These are phyloP conservation scores for Mycena floridula DNA, from an alignment of 768 basidiomycete genomes.

Conservation along the genomic window DNA sequence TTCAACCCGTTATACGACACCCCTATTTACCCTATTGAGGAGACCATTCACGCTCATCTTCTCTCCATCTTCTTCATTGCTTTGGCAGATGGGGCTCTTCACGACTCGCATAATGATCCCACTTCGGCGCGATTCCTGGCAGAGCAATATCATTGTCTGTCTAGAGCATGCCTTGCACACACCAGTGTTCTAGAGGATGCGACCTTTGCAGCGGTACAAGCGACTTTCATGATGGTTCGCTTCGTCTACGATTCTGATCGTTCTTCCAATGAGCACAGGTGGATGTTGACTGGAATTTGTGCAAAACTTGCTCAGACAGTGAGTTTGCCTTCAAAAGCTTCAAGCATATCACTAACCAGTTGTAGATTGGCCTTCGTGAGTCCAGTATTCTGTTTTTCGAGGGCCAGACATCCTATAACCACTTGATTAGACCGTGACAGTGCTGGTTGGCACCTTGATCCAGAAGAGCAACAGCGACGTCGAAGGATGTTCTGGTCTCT, in stretches of 20 bases:
- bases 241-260: slow-evolving; percentile 38
- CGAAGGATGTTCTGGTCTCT: slow-evolving; percentile 50
- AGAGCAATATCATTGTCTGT: slow-evolving; percentile 40
- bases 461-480: slow-evolving; percentile 38
- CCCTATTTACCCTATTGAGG: slow-evolving; percentile 22
- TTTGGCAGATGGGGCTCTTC: slow-evolving; percentile 40
- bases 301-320: slow-evolving; percentile 39
- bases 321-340: slow-evolving; percentile 12
- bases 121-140: slow-evolving; percentile 23
- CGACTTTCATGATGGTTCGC: slow-evolving; percentile 36
- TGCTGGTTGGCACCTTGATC: slow-evolving; percentile 37
- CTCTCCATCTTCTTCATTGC: slow-evolving; percentile 49
- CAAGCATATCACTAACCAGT: slow-evolving; percentile 3
- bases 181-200: slow-evolving; percentile 37
- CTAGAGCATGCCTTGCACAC: slow-evolving; percentile 42
- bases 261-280: slow-evolving; percentile 36
- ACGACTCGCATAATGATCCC: slow-evolving; percentile 33
- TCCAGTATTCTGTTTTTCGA: slow-evolving; percentile 6
- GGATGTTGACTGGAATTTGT: slow-evolving; percentile 41
- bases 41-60: slow-evolving; percentile 36
- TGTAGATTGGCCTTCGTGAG: slow-evolving; percentile 48
- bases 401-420: too few relatives aligned
- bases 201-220: slow-evolving; percentile 40
- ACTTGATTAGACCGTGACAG: slow-evolving; percentile 44
- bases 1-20: slow-evolving; percentile 37